Evolutionary conservation across 1,139 yeast genomes (phyloP).

Genomic region (Kazachstania sp.): DNA sequence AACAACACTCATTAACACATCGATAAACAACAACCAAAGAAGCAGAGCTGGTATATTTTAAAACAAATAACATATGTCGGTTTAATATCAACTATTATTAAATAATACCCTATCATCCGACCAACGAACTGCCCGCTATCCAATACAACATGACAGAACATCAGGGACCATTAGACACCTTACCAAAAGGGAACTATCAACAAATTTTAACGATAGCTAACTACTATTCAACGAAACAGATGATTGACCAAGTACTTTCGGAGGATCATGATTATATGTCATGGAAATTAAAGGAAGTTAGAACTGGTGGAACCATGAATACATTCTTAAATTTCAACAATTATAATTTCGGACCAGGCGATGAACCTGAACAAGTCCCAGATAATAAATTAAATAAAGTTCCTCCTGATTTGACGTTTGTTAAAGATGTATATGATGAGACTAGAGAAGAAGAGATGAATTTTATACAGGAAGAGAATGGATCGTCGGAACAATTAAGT

Average conservation of each 20-base stretch:
- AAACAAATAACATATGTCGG: no score
- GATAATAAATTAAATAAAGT: slow-evolving; percentile 18
- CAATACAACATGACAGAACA: slow-evolving; percentile 14
- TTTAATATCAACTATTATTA: background rate
- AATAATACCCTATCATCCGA: background rate
- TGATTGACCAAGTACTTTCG: slow-evolving; percentile 29
- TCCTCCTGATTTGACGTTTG: slow-evolving; percentile 20
- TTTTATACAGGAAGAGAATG: slow-evolving; percentile 9
- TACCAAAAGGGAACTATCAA: slow-evolving; percentile 27
- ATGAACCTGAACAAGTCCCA: background rate
- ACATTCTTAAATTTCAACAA: slow-evolving; percentile 11
- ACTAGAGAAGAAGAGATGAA: slow-evolving; percentile 7
- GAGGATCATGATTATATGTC: slow-evolving; percentile 30
- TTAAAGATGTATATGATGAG: slow-evolving; percentile 23
- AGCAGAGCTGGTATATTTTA: no score
- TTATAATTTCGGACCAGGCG: background rate
- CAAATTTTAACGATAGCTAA: slow-evolving; percentile 25
- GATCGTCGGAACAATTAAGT: slow-evolving; percentile 29
- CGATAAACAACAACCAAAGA: no score
- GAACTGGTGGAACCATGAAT: slow-evolving; percentile 30
- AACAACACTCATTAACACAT: no score
- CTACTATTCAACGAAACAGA: slow-evolving; percentile 26
- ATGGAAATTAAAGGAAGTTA: slow-evolving; percentile 26
- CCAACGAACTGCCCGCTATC: background rate
- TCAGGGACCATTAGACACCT: slow-evolving; percentile 27